A percentile compares a stretch with the other conserved stretches of the same genome.
Conservation (phyloP, 139 green algal species). For the Volvox africanus region DNA sequence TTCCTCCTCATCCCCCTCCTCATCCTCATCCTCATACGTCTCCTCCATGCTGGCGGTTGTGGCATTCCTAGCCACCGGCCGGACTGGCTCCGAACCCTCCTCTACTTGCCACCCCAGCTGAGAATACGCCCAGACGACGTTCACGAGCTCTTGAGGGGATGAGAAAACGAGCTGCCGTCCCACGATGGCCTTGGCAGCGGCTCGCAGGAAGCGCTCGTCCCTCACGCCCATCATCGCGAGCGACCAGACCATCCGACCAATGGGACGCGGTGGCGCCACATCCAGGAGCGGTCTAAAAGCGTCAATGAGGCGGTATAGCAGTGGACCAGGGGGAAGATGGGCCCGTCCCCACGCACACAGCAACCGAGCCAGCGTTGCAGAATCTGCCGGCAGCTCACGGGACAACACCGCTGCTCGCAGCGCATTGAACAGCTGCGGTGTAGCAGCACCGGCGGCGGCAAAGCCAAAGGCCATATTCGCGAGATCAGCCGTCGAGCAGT, state of each 20-base stretch:
- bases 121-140: conserved; percentile 22
- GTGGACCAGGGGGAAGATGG: background rate
- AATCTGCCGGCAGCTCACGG: background rate
- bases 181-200: background rate
- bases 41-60: background rate
- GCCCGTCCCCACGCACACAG: conserved; percentile 27
- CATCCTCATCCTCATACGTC: background rate
- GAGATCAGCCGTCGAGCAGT: background rate
- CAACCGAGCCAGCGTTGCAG: background rate
- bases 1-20: background rate
- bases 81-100: background rate
- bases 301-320: background rate
- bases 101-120: conserved; percentile 17
- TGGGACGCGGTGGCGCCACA: background rate
- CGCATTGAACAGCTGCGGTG: conserved; percentile 23
- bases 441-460: background rate
- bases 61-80: background rate
- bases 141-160: conserved; percentile 42
- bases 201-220: background rate
- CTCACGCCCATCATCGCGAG: conserved; percentile 10
- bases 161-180: background rate
- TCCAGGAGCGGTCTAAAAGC: conserved; percentile 27
- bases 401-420: conserved; percentile 7
- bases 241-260: conserved; percentile 18
- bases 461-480: conserved; percentile 38